phyloP scores from a whole-genome alignment of 2,329 filamentous ascomycete species.

The Elsinoe necatrix region DNA sequence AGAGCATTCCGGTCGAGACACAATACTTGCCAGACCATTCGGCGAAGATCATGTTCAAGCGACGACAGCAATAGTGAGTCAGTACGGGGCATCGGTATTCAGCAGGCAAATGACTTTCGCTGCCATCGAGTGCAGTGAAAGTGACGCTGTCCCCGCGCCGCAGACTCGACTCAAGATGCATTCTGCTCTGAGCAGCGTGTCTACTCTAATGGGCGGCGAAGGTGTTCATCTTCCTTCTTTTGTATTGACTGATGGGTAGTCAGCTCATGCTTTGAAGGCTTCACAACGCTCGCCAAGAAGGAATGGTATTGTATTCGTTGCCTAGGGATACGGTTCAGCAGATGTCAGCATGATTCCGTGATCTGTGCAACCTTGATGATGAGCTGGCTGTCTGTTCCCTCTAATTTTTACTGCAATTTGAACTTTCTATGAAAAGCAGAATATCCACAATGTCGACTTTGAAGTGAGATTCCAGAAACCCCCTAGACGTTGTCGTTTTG shows the following conservation, averaged over 20 bases:
- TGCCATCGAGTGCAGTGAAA: background rate
- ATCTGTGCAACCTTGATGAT: no score
- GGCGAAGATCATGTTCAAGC: slow-evolving; percentile 3
- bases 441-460: no score
- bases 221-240: background rate
- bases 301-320: no score
- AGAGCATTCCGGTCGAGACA: slow-evolving; percentile 1
- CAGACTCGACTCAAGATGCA: background rate
- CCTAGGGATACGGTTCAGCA: no score
- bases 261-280: no score
- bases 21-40: slow-evolving; percentile 25
- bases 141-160: background rate
- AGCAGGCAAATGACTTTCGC: background rate
- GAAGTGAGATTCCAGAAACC: no score
- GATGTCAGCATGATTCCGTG: no score
- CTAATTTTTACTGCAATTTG: no score
- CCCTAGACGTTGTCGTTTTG: no score
- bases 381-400: no score
- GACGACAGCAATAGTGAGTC: background rate
- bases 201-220: background rate
- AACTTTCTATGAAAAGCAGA: no score
- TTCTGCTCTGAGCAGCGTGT: background rate
- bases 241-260: background rate
- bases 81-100: background rate
- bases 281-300: no score